Evolutionary conservation across 805 yeast species (phyloP).

Genomic region (Lipomyces sp.): DNA sequence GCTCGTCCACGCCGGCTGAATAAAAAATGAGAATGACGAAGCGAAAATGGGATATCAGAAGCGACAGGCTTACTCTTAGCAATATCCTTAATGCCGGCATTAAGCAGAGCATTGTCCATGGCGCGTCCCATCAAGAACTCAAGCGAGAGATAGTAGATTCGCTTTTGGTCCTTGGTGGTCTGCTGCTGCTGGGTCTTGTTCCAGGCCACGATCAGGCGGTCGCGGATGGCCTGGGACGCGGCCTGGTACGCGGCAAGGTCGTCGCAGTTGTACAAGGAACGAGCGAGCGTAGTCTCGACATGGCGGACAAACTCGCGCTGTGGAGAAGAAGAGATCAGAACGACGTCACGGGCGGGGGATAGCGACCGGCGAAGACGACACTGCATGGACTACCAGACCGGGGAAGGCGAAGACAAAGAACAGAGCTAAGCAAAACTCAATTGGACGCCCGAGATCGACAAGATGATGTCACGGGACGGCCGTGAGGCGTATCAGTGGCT

Average conservation of each 20-base stretch:
- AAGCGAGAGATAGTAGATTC: constrained; percentile 80
- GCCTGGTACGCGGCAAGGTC: constrained; percentile 91
- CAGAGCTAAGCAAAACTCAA: too few species aligned
- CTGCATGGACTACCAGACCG: too few species aligned
- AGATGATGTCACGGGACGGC: too few species aligned
- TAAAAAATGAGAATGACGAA: neutral
- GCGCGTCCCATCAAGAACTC: constrained; percentile 95
- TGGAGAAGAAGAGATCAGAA: neutral
- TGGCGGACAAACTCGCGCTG: constrained; percentile 71
- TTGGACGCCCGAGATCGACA: too few species aligned
- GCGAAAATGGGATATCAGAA: neutral
- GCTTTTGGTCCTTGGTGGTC: constrained; percentile 75
- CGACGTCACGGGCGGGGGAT: neutral
- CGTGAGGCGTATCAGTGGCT: too few species aligned
- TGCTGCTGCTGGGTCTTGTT: constrained; percentile 89
- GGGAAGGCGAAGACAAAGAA: too few species aligned
- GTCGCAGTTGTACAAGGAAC: constrained; percentile 89
- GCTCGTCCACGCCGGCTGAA: constrained; percentile 53
- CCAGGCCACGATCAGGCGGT: constrained; percentile 80
- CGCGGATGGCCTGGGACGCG: constrained; percentile 72
- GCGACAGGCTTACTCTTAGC: constrained; percentile 38
- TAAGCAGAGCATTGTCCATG: constrained; percentile 87
- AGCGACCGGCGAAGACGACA: constrained; percentile 1
- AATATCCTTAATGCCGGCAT: constrained; percentile 62
- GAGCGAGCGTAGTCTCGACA: constrained; percentile 87